Percentiles rank a stretch among this genome's conserved stretches.
Conservation (phyloP, 2,329 filamentous ascomycete species). For the Calonectria pteridis region DNA sequence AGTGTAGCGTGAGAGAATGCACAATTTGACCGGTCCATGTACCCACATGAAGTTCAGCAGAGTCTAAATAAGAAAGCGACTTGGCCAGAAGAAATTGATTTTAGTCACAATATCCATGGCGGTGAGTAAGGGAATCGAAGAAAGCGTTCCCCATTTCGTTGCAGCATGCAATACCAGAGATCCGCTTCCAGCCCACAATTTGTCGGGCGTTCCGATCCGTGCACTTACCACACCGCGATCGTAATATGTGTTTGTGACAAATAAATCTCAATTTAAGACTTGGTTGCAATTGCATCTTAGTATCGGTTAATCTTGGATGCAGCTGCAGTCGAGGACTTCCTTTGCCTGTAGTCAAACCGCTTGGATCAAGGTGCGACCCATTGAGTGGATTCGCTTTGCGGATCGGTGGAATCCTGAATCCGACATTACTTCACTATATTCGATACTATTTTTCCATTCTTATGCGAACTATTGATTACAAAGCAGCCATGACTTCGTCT, state of each 20-base stretch:
- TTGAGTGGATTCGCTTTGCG: too few relatives aligned
- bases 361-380: neutral
- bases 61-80: too few relatives aligned
- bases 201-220: neutral
- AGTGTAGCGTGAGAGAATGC: too few relatives aligned
- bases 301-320: neutral
- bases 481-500: neutral
- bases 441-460: too few relatives aligned
- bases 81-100: too few relatives aligned
- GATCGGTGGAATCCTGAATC: too few relatives aligned
- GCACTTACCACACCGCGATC: neutral
- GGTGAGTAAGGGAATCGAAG: too few relatives aligned
- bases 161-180: neutral
- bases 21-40: too few relatives aligned
- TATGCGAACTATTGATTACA: neutral
- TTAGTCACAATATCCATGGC: too few relatives aligned
- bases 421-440: too few relatives aligned
- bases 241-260: too few relatives aligned
- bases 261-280: neutral
- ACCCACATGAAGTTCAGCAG: too few relatives aligned
- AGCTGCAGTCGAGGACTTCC: neutral
- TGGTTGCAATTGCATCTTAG: neutral
- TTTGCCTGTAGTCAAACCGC: neutral
- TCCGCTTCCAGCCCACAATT: neutral
- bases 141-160: neutral